These are phyloP conservation scores for Retiboletus fuscus DNA, from an alignment of 1,284 basidiomycete genomes.

Conservation along the genomic window DNA sequence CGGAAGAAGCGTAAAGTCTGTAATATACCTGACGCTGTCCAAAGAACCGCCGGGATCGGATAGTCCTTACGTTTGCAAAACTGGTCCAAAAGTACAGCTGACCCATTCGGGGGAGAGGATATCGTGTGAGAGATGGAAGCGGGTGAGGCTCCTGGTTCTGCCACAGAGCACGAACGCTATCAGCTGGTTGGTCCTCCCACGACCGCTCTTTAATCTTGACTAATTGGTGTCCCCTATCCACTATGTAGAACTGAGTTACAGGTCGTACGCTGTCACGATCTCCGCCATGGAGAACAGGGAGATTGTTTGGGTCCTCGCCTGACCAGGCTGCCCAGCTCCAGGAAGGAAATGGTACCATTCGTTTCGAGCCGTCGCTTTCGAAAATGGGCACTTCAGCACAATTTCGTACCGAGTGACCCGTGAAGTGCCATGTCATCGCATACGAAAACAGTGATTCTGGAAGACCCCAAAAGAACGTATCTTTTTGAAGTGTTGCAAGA, in stretches of 20 bases:
- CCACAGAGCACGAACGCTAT: not conserved
- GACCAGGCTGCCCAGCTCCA: conserved; percentile 25
- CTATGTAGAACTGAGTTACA: conserved; percentile 22
- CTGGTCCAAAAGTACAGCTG: conserved; percentile 36
- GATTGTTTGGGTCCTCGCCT: not conserved
- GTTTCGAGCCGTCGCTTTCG: conserved; percentile 4
- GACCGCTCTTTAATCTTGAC: conserved; percentile 20
- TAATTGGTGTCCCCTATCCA: conserved; percentile 11
- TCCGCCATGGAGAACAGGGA: not conserved
- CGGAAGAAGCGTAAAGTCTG: not conserved
- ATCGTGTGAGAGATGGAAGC: not conserved
- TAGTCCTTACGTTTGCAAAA: conserved; percentile 12
- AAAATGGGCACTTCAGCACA: conserved; percentile 19
- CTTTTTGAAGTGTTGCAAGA: conserved; percentile 26
- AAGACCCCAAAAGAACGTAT: conserved; percentile 9
- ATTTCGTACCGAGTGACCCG: conserved; percentile 19
- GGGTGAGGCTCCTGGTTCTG: not conserved
- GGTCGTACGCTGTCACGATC: not conserved
- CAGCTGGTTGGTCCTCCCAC: not conserved
- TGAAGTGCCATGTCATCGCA: conserved; percentile 25
- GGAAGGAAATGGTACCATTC: conserved; percentile 13
- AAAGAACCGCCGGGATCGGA: not conserved
- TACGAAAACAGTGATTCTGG: conserved; percentile 1
- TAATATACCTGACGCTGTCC: not conserved
- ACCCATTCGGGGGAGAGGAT: not conserved